A percentile compares a stretch with the other conserved stretches of the same genome.
These are phyloP conservation scores for Sphaceloma murrayae DNA, from an alignment of 2,329 filamentous ascomycete species.

Conservation along the genomic window DNA sequence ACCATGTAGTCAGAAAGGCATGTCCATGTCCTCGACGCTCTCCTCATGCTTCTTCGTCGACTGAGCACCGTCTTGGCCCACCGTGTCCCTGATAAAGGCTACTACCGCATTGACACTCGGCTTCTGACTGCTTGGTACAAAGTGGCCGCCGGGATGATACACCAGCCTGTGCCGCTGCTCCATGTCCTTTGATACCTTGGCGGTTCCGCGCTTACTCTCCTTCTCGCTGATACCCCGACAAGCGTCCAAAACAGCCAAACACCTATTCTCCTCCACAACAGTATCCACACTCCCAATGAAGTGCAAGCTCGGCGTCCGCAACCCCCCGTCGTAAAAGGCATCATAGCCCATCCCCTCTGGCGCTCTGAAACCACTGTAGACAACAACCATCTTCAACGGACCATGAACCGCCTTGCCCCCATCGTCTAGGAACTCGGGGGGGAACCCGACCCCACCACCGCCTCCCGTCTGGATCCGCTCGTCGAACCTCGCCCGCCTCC, in stretches of 20 bases:
- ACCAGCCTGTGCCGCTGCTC: conserved; percentile 39
- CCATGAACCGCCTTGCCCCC: conserved; percentile 37
- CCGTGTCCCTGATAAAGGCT: conserved; percentile 54
- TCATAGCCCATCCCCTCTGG: conserved; percentile 49
- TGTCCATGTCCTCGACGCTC: conserved; percentile 57
- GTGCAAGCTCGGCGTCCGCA: conserved; percentile 70
- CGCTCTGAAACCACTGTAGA: conserved; percentile 69
- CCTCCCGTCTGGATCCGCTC: too few relatives aligned
- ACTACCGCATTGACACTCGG: conserved; percentile 70
- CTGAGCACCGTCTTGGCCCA: too few relatives aligned
- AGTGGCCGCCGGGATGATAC: conserved; percentile 81
- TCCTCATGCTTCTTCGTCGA: conserved; percentile 39
- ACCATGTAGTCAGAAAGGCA: conserved; percentile 46
- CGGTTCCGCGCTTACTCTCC: conserved; percentile 17
- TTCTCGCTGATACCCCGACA: conserved; percentile 37
- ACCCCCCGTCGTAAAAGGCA: conserved; percentile 65
- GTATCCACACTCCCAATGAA: conserved; percentile 76
- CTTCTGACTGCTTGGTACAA: conserved; percentile 67
- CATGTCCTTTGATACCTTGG: conserved; percentile 36
- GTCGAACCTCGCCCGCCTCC: conserved; percentile 40
- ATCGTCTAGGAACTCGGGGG: conserved; percentile 38
- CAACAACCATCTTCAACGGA: conserved; percentile 59
- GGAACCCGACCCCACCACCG: conserved; percentile 43
- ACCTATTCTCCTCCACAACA: conserved; percentile 72
- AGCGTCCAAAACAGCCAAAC: conserved; percentile 55